Evolutionary conservation across 768 basidiomycete genomes (phyloP).

Genomic region (Russula dissimulans): DNA sequence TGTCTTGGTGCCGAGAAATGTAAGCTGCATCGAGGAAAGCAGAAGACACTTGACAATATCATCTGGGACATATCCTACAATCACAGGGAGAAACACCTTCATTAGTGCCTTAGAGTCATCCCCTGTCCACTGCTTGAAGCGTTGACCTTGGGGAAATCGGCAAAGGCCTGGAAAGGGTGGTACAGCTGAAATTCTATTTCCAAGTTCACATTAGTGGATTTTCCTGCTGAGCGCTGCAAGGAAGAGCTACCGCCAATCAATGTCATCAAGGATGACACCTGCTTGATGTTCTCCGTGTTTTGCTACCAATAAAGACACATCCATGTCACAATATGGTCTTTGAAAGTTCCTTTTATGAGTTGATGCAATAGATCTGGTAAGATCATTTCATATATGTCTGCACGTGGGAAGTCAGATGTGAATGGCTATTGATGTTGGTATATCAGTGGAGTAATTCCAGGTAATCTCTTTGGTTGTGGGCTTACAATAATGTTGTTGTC

Average conservation of each 20-base stretch:
- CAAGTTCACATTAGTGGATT: not conserved
- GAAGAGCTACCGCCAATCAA: not conserved
- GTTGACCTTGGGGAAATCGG: not conserved
- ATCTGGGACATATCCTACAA: not conserved
- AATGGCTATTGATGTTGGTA: too few relatives aligned
- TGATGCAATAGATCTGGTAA: too few relatives aligned
- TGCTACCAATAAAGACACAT: too few relatives aligned
- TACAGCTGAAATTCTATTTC: not conserved
- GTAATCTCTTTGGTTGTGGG: too few relatives aligned
- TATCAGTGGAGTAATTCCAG: too few relatives aligned
- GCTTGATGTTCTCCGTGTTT: not conserved
- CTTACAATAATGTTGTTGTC: too few relatives aligned
- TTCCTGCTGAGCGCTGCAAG: too few relatives aligned
- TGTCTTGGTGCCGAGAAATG: not conserved
- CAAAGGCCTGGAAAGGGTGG: not conserved
- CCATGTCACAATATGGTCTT: too few relatives aligned
- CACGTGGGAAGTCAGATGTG: too few relatives aligned
- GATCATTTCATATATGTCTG: too few relatives aligned
- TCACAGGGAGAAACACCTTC: not conserved
- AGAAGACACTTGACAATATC: not conserved
- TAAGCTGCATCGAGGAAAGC: constrained; percentile 16
- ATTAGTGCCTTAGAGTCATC: not conserved
- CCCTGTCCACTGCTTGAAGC: not conserved
- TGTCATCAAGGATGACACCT: not conserved
- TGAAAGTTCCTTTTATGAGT: too few relatives aligned